A percentile compares a stretch with the other conserved stretches of the same genome.
Conservation (phyloP, 352 stramenopile genomes). For the Pythium chondricola region DNA sequence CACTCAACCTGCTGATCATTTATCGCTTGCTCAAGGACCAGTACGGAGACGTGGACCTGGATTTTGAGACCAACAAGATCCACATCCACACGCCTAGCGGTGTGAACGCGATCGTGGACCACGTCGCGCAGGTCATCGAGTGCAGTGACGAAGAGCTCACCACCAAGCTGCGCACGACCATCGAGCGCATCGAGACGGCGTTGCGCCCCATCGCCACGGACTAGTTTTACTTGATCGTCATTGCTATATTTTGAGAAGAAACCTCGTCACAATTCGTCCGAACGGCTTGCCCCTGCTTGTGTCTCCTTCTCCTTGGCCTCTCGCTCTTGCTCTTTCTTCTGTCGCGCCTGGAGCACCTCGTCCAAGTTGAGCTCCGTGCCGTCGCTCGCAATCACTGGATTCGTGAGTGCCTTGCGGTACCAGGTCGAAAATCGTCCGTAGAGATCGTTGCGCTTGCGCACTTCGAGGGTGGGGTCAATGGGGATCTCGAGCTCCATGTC, state of each 20-base stretch:
- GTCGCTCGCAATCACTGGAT: conserved; percentile 76
- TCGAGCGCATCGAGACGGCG: conserved; percentile 59
- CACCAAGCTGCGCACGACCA: conserved; percentile 58
- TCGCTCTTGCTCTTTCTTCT: conserved; percentile 34
- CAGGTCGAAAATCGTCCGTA: conserved; percentile 76
- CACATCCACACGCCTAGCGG: conserved; percentile 77
- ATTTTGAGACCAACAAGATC: conserved; percentile 87
- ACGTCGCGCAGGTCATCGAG: conserved; percentile 54
- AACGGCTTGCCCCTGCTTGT: no score
- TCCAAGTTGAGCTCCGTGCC: conserved; percentile 81
- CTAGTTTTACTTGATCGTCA: conserved; percentile 1
- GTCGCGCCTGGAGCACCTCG: conserved; percentile 57
- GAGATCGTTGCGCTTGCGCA: conserved; percentile 73
- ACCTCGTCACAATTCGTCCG: no score
- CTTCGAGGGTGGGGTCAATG: conserved; percentile 51
- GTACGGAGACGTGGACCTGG: conserved; percentile 77
- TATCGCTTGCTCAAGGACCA: conserved; percentile 83
- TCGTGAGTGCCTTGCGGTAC: conserved; percentile 66
- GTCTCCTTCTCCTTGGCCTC: not conserved
- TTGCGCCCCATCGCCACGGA: conserved; percentile 57
- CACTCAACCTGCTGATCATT: conserved; percentile 77
- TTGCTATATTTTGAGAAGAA: no score
- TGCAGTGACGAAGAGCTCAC: conserved; percentile 67
- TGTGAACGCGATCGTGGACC: conserved; percentile 54
- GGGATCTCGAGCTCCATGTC: conserved; percentile 53